These are phyloP conservation scores for Schoenoplectus tabernaemontani DNA, from an alignment of 202 grass and related monocot species.

Conservation along the genomic window DNA sequence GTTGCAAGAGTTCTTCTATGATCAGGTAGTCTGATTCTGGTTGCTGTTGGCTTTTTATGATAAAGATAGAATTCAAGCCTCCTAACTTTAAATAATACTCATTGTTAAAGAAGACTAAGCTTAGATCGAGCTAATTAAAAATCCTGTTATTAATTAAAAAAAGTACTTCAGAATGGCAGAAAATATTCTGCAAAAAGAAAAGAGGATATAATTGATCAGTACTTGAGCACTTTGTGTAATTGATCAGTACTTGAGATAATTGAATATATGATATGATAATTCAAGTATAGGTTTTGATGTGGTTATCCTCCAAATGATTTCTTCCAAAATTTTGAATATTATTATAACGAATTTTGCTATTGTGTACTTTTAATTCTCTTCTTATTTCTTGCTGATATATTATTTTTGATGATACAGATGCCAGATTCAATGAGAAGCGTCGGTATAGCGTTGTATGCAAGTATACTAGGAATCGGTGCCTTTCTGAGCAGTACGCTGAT, in stretches of 20 bases:
- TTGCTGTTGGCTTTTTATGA: no score
- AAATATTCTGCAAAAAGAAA: no score
- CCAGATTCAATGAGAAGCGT: constrained; percentile 28
- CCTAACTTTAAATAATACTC: no score
- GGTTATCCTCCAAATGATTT: no score
- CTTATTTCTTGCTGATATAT: background rate
- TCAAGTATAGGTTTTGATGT: no score
- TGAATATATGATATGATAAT: no score
- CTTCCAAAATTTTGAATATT: background rate
- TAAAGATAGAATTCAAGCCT: no score
- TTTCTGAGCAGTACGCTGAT: constrained; percentile 17
- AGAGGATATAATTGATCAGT: no score
- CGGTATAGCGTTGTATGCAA: constrained; percentile 25
- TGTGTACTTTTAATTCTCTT: background rate
- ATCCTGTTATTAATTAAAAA: background rate
- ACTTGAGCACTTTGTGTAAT: no score
- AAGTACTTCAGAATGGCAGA: background rate
- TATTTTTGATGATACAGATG: background rate
- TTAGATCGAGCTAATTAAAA: no score
- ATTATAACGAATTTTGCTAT: background rate
- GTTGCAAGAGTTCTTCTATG: constrained; percentile 31
- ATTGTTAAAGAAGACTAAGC: no score
- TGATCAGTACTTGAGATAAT: background rate
- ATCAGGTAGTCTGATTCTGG: background rate
- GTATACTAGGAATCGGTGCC: constrained; percentile 22